These are phyloP conservation scores for Hanseniaspora valbyensis DNA, from an alignment of 805 yeast genomes.

Conservation along the genomic window DNA sequence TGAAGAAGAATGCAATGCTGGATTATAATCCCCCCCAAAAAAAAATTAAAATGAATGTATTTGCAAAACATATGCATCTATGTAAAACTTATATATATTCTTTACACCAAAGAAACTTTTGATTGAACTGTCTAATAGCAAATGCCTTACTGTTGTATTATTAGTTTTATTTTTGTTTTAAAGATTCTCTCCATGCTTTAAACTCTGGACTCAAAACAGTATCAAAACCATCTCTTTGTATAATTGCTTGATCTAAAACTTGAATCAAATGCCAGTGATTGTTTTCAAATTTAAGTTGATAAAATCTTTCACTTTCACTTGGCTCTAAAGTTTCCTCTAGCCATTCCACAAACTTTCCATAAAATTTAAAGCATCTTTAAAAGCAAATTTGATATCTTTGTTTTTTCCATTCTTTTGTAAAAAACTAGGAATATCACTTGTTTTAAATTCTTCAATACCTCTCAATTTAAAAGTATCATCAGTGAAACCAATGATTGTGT, in stretches of 20 bases:
- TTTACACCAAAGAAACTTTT: too few species aligned
- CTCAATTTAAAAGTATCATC: slow-evolving; percentile 56
- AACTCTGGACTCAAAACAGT: slow-evolving; percentile 42
- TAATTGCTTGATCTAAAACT: slow-evolving; percentile 30
- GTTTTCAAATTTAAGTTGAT: slow-evolving; percentile 34
- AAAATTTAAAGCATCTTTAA: slow-evolving; percentile 71
- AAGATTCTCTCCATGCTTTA: slow-evolving; percentile 40
- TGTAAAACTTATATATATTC: too few species aligned
- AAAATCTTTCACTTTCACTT: slow-evolving; percentile 11
- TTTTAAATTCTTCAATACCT: slow-evolving; percentile 61
- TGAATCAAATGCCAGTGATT: slow-evolving; percentile 44
- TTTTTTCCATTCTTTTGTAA: slow-evolving; percentile 36
- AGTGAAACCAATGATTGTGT: slow-evolving; percentile 74
- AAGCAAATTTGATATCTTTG: slow-evolving; percentile 24
- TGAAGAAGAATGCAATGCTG: slow-evolving; percentile 11
- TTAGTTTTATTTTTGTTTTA: slow-evolving; percentile 5
- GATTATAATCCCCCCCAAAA: too few species aligned
- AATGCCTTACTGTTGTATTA: not conserved
- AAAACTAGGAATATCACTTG: slow-evolving; percentile 63
- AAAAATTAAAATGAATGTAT: too few species aligned
- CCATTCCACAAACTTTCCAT: slow-evolving; percentile 79
- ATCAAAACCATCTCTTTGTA: slow-evolving; percentile 31
- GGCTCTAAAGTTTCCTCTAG: slow-evolving; percentile 36
- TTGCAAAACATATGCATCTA: too few species aligned
- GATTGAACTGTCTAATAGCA: too few species aligned